A percentile compares a stretch with the other conserved stretches of the same genome.
phyloP scores from a whole-genome alignment of 1,284 basidiomycete species.

The Ceratobasidium theobromae region DNA sequence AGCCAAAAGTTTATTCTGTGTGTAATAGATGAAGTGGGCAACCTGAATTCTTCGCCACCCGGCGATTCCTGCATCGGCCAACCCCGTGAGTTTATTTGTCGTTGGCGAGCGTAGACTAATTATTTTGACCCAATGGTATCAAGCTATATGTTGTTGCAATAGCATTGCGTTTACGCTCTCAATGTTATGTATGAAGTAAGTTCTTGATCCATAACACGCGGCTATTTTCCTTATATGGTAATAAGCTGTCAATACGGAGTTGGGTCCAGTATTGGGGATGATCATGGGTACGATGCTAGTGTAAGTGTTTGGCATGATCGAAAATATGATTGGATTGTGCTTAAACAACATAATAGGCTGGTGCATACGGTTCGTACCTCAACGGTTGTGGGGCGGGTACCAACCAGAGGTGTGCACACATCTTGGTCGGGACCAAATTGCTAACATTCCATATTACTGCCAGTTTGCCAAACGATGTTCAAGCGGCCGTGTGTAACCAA shows the following conservation, averaged over 20 bases:
- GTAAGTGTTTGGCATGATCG: not conserved
- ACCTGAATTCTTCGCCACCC: not conserved
- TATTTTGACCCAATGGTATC: no score
- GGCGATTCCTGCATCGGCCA: not conserved
- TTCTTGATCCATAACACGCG: no score
- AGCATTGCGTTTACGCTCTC: not conserved
- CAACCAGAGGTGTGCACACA: not conserved
- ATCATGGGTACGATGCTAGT: not conserved
- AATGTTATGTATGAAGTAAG: conserved; percentile 13
- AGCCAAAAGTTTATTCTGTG: no score
- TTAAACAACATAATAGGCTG: not conserved
- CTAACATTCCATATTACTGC: not conserved
- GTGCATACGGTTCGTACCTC: not conserved
- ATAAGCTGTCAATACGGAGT: conserved; percentile 7
- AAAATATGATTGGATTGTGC: not conserved
- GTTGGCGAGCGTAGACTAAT: no score
- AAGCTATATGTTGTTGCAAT: not conserved
- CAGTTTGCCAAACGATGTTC: not conserved
- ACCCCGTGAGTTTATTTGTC: not conserved
- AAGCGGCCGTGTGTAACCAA: conserved; percentile 6
- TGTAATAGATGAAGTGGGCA: not conserved
- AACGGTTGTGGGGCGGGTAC: not conserved
- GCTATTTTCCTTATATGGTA: no score
- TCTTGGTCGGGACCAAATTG: not conserved
- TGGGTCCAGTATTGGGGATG: not conserved